Evolutionary conservation across 805 yeast genomes (phyloP).

Genomic region (Candida coleopterorum): DNA sequence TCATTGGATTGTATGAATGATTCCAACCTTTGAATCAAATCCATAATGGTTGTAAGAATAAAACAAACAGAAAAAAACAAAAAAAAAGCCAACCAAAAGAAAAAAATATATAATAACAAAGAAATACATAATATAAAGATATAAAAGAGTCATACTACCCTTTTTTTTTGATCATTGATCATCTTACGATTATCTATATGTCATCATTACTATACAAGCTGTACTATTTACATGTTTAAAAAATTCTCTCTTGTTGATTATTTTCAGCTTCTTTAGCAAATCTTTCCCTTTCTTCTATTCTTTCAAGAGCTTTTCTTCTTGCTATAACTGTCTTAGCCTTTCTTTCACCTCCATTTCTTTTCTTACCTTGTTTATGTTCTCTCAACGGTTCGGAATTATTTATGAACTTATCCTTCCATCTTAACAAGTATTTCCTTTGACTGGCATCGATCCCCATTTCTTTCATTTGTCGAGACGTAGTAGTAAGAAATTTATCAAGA

Average conservation of each 20-base stretch:
- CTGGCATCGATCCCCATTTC: slow-evolving; percentile 71
- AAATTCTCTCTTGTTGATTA: slow-evolving; percentile 37
- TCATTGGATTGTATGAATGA: slow-evolving; percentile 4
- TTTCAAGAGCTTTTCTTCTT: slow-evolving; percentile 57
- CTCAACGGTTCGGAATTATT: slow-evolving; percentile 49
- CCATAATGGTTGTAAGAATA: slow-evolving; percentile 2
- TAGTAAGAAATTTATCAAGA: slow-evolving; percentile 56
- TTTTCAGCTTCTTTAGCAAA: slow-evolving; percentile 36
- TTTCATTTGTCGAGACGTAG: slow-evolving; percentile 55
- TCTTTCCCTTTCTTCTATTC: slow-evolving; percentile 48
- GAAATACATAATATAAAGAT: neutral
- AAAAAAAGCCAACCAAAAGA: too few relatives aligned
- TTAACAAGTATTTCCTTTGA: slow-evolving; percentile 66
- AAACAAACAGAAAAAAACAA: slow-evolving; percentile 1
- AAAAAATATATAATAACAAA: neutral
- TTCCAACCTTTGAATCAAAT: slow-evolving; percentile 4
- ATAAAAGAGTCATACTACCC: too few relatives aligned
- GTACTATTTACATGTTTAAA: slow-evolving; percentile 14
- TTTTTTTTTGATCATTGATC: too few relatives aligned
- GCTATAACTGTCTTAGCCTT: slow-evolving; percentile 50
- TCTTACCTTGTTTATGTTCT: slow-evolving; percentile 63
- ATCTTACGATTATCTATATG: too few relatives aligned
- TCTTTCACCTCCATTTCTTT: slow-evolving; percentile 83
- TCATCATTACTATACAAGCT: too few relatives aligned
- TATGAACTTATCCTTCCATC: slow-evolving; percentile 66